Evolutionary conservation across 2,329 filamentous ascomycete species (phyloP).

Genomic region (Berkeleyomyces basicola): DNA sequence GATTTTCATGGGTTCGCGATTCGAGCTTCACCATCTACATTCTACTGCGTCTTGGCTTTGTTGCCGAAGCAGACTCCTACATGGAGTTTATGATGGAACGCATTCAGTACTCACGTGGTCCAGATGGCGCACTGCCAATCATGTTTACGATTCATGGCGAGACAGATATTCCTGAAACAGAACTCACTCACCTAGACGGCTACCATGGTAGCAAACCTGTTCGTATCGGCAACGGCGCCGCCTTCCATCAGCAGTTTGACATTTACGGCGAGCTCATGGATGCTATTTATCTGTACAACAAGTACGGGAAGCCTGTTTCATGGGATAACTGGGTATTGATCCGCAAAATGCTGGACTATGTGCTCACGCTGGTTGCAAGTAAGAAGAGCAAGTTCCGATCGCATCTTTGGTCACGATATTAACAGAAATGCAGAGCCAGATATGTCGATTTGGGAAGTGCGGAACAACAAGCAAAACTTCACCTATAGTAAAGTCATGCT

Average conservation of each 20-base stretch:
- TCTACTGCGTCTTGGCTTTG: constrained; percentile 59
- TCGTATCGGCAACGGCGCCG: constrained; percentile 60
- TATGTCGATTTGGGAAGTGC: constrained; percentile 74
- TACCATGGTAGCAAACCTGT: constrained; percentile 56
- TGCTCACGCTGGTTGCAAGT: constrained; percentile 48
- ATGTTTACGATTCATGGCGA: constrained; percentile 69
- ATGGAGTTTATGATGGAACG: constrained; percentile 63
- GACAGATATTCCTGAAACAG: constrained; percentile 55
- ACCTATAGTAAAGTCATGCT: constrained; percentile 72
- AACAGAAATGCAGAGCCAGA: constrained; percentile 37
- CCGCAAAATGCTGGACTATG: constrained; percentile 54
- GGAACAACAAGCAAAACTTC: constrained; percentile 60
- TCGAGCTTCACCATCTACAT: constrained; percentile 66
- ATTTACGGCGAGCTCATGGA: constrained; percentile 70
- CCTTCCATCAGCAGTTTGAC: constrained; percentile 60
- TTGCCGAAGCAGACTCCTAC: constrained; percentile 58
- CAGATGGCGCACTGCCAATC: constrained; percentile 51
- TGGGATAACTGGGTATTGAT: constrained; percentile 64
- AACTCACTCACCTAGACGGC: constrained; percentile 53
- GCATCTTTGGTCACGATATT: constrained; percentile 1
- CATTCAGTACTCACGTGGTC: constrained; percentile 42
- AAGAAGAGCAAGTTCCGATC: constrained; percentile 15
- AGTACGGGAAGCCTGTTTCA: constrained; percentile 58
- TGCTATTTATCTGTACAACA: constrained; percentile 62
- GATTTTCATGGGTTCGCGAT: constrained; percentile 66